Conservation (phyloP, 116 monocot species). For the Phalaenopsis hybrid region DNA sequence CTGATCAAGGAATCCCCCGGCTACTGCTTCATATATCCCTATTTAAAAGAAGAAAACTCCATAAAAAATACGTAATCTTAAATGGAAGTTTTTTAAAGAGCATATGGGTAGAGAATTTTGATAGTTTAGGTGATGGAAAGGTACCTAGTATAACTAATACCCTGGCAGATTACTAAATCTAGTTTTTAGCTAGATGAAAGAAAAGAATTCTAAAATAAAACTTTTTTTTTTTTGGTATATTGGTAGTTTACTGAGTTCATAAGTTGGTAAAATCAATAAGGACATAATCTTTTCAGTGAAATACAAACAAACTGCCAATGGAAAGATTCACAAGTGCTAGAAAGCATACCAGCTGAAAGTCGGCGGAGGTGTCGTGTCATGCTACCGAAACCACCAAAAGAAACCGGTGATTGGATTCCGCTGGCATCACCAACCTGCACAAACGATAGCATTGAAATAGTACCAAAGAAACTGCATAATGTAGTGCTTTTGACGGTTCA, state of each 20-base stretch:
- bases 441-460: conserved; percentile 7
- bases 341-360: conserved; percentile 58
- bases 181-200: not conserved
- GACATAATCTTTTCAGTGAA: not conserved
- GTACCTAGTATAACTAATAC: not conserved
- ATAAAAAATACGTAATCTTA: conserved; percentile 6
- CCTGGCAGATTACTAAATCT: too few species aligned
- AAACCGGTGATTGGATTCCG: conserved; percentile 97
- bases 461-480: not conserved
- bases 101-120: not conserved
- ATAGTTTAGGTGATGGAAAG: not conserved
- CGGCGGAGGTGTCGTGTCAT: conserved; percentile 78
- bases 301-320: not conserved
- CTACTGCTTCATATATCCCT: conserved; percentile 87
- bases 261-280: not conserved
- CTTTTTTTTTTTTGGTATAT: not conserved
- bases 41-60: conserved; percentile 6
- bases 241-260: not conserved
- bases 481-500: not conserved
- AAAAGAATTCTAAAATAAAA: not conserved
- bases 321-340: not conserved
- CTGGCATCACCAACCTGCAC: conserved; percentile 95
- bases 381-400: conserved; percentile 99
- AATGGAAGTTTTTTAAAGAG: not conserved
- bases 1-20: conserved; percentile 59